Percentiles rank a stretch among this genome's conserved stretches.
Evolutionary conservation across 345 rosid genomes (phyloP).

Genomic region (Kandelia obovata): DNA sequence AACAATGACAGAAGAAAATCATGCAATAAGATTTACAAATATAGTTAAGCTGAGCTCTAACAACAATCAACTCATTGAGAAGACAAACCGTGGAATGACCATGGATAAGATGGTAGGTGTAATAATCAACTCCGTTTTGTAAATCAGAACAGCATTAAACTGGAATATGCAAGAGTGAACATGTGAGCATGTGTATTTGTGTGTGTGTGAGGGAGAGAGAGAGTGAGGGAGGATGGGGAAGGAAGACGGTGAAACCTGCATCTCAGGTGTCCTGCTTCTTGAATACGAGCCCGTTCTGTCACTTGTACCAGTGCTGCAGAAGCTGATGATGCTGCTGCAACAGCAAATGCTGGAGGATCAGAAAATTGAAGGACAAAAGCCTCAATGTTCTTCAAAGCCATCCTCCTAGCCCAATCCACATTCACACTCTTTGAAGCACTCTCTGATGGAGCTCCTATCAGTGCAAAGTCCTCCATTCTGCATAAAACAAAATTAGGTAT

Average conservation of each 20-base stretch:
- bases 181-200: not conserved
- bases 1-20: too few species aligned
- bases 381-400: slow-evolving; percentile 75
- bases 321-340: slow-evolving; percentile 66
- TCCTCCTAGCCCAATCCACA: slow-evolving; percentile 71
- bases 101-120: not conserved
- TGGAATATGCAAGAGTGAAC: not conserved
- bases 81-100: not conserved
- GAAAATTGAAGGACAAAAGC: slow-evolving; percentile 59
- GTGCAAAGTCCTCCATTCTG: slow-evolving; percentile 77
- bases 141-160: not conserved
- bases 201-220: not conserved
- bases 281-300: slow-evolving; percentile 83
- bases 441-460: slow-evolving; percentile 61
- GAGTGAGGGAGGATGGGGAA: not conserved
- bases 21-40: too few species aligned
- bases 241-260: slow-evolving; percentile 58
- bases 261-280: slow-evolving; percentile 90
- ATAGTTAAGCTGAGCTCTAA: not conserved
- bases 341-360: slow-evolving; percentile 64
- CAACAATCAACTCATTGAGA: slow-evolving; percentile 1
- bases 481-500: not conserved
- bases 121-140: not conserved
- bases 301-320: slow-evolving; percentile 81
- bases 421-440: slow-evolving; percentile 62